Conservation (phyloP, 768 basidiomycete species). For the Cystobasidium tubakii region DNA sequence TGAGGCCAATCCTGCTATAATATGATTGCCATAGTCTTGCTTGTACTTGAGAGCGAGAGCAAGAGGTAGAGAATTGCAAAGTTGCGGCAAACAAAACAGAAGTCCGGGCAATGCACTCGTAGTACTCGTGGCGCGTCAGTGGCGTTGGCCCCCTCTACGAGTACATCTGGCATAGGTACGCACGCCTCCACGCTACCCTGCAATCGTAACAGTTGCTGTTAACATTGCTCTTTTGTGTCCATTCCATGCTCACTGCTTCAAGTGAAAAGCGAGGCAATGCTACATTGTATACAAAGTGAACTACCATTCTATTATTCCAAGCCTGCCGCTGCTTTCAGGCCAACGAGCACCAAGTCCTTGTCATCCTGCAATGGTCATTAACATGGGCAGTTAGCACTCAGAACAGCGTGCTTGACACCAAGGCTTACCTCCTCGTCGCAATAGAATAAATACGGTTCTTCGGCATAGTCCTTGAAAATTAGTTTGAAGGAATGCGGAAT, state of each 20-base stretch:
- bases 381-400: not conserved
- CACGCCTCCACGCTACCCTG: not conserved
- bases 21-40: not conserved
- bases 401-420: not conserved
- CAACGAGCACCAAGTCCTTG: conserved; percentile 17
- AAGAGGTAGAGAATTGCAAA: not conserved
- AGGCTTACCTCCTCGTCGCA: conserved; percentile 32
- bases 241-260: not conserved
- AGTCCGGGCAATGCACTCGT: too few species aligned
- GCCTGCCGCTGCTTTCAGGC: not conserved
- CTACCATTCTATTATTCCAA: not conserved
- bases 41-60: not conserved
- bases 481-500: conserved; percentile 36
- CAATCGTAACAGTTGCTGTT: not conserved
- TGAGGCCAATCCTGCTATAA: not conserved
- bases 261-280: not conserved
- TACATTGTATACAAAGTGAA: conserved; percentile 6
- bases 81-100: not conserved
- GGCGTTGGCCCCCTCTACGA: too few species aligned
- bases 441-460: conserved; percentile 36
- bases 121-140: too few species aligned
- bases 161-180: too few species aligned
- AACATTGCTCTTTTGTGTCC: not conserved
- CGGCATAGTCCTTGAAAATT: conserved; percentile 26
- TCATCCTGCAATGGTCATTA: conserved; percentile 12